Conservation (phyloP, 1,284 basidiomycete species). For the Boletus mariae region DNA sequence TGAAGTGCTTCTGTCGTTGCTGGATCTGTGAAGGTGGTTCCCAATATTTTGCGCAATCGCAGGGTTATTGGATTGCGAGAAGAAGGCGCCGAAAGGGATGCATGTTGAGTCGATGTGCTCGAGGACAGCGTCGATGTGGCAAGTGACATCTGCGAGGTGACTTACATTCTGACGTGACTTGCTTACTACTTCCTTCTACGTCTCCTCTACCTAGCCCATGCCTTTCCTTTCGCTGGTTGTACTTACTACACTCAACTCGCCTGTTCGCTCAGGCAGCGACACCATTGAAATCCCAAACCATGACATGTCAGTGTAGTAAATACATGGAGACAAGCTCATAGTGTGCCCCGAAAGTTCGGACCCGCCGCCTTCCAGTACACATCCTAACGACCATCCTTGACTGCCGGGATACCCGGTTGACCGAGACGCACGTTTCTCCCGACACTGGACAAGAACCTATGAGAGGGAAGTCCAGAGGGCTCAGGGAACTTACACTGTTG, state of each 20-base stretch:
- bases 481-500: not conserved
- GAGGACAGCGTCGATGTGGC: conserved; percentile 2
- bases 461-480: not conserved
- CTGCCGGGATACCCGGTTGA: too few species aligned
- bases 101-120: conserved; percentile 11
- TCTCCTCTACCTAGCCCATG: too few species aligned
- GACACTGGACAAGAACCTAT: not conserved
- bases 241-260: too few species aligned
- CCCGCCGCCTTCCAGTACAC: conserved; percentile 9
- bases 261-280: too few species aligned
- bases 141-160: conserved; percentile 10
- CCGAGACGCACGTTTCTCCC: not conserved
- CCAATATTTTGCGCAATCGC: conserved; percentile 85
- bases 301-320: conserved; percentile 8
- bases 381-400: not conserved
- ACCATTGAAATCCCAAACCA: conserved; percentile 4
- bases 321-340: conserved; percentile 2
- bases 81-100: not conserved
- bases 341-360: conserved; percentile 2
- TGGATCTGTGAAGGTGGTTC: conserved; percentile 79
- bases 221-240: too few species aligned
- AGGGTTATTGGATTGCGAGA: conserved; percentile 69
- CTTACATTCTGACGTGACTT: too few species aligned
- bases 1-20: conserved; percentile 77
- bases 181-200: too few species aligned